Evolutionary conservation across 164 flowering plant species (phyloP).

Genomic region (Berberis thunbergii): DNA sequence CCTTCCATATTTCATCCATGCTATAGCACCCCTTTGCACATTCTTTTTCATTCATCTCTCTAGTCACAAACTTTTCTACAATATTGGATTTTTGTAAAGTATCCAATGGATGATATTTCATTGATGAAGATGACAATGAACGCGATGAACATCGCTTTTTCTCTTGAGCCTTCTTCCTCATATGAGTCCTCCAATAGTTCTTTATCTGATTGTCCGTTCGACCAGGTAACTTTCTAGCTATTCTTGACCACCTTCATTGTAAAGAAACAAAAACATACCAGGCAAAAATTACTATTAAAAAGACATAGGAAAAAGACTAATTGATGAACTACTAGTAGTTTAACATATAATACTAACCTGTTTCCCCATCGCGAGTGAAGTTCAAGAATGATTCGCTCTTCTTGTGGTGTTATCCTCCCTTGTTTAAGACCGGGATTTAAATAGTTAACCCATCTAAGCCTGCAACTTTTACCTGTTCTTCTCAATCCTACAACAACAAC

Average conservation of each 20-base stretch:
- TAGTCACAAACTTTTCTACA: conserved; percentile 14
- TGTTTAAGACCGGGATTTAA: conserved; percentile 86
- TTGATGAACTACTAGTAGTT: not conserved
- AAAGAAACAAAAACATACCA: not conserved
- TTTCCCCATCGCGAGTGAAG: conserved; percentile 95
- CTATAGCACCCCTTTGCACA: conserved; percentile 29
- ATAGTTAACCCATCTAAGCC: conserved; percentile 96
- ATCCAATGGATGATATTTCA: not conserved
- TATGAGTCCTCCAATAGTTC: conserved; percentile 96
- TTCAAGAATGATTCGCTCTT: conserved; percentile 82
- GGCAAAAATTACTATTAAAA: not conserved
- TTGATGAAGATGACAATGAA: conserved; percentile 25
- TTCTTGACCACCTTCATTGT: conserved; percentile 76
- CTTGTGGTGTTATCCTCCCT: conserved; percentile 89
- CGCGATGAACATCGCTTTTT: conserved; percentile 31
- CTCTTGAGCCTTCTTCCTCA: conserved; percentile 90
- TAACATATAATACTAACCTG: conserved; percentile 40
- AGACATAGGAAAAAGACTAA: not conserved
- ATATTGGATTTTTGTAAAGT: conserved; percentile 13
- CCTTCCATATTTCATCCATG: conserved; percentile 96
- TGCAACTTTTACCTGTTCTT: conserved; percentile 98
- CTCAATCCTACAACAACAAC: conserved; percentile 68
- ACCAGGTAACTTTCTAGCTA: conserved; percentile 84
- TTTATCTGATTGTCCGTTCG: conserved; percentile 95
- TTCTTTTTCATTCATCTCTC: conserved; percentile 19